Base-by-base conservation (phyloP, 1,284 basidiomycete genomes). In the Mycena sp. region DNA sequence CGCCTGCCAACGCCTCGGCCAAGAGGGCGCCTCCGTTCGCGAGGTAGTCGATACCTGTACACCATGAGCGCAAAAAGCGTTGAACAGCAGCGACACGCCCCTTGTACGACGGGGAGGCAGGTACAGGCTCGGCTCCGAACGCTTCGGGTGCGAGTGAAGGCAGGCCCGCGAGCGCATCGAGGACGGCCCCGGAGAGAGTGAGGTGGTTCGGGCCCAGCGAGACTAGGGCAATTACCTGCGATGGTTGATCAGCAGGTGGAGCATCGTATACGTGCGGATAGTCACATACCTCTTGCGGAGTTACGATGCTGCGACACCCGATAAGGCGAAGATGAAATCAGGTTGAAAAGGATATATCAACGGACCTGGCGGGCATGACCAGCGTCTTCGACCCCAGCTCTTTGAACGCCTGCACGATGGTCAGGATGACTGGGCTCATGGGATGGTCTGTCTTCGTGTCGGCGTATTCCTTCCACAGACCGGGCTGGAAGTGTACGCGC, bases 301-400 rank as follows among this genome's bases (percentile, higher is more conserved):
- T 81, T 9, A 83, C 79, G 48, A 83, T 81, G 23, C 28, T 64
- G 14, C 61, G 30, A 30, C 14, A 53, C 14, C 14, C 2, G 45
- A n/a, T 23, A 30, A 17, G 28, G 37, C 29, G 28, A n/a, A 21
- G 32, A 45, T 58, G 12, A 49, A 12, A 29, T 29, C 14, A 41
- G 26, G 21, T 12, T n/a, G 46, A 30, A 44, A 50, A 9, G 52
- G n/a, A 29, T 12, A 45, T 72, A 46, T 46, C n/a, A n/a, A 29
- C 37, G n/a, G 16, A 81, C 83, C 83, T 84, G n/a, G 83, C 83
- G 28, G 83, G 82, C 80, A 84, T 83, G 23, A 84, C 80, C 19
- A 81, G 71, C 4, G 83, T 85, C 64, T 77, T 77, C 16, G 81
- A 77, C 6, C 72, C 74, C 32, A 80, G 70, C 19, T 69, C 61